Conservation (phyloP, 371 early-diverging fungal species). For the Mucor indicus region DNA sequence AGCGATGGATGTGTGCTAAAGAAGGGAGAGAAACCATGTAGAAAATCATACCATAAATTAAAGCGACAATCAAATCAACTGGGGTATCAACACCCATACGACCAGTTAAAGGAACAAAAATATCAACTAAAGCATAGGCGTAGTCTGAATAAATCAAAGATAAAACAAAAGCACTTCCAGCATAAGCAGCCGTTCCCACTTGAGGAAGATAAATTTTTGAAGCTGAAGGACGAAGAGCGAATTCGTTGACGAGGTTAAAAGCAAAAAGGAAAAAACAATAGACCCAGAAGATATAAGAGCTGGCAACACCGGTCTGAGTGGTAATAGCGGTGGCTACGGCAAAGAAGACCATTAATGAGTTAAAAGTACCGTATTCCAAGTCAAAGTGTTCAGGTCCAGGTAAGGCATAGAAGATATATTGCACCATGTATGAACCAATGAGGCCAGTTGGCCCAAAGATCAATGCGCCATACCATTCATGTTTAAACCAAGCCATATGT, state of each 20-base stretch:
- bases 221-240: conserved; percentile 19
- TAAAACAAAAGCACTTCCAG: conserved; percentile 35
- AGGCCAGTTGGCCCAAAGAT: conserved; percentile 55
- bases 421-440: conserved; percentile 47
- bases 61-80: conserved; percentile 64
- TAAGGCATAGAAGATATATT: conserved; percentile 29
- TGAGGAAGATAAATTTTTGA: conserved; percentile 22
- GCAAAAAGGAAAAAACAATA: conserved; percentile 26
- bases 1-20: conserved; percentile 58
- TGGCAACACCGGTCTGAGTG: conserved; percentile 48
- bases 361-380: conserved; percentile 40
- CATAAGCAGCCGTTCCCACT: conserved; percentile 37
- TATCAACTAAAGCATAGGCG: conserved; percentile 51
- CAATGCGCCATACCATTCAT: conserved; percentile 58
- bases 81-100: conserved; percentile 71
- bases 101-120: conserved; percentile 76
- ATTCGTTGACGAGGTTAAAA: conserved; percentile 30
- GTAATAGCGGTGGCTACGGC: conserved; percentile 34
- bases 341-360: conserved; percentile 32
- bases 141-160: conserved; percentile 48
- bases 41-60: conserved; percentile 56
- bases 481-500: conserved; percentile 67
- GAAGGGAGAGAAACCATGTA: conserved; percentile 50
- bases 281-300: conserved; percentile 50
- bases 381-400: conserved; percentile 41